Base-by-base conservation (phyloP, 495 filamentous ascomycete species). In the Penicillium samsonianum region DNA sequence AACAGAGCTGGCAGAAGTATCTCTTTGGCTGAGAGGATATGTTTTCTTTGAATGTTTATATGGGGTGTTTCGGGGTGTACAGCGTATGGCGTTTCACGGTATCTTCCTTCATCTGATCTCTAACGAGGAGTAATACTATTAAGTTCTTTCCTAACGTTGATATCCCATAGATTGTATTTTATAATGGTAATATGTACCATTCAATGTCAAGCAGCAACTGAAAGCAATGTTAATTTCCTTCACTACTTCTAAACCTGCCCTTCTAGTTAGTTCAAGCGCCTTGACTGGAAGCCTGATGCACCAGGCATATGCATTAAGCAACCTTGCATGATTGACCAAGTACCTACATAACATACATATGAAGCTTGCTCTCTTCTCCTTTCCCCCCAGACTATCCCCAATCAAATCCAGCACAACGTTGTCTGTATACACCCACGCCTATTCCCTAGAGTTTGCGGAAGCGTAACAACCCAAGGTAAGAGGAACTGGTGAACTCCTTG, bases 1-100 rank as follows among this genome's bases (percentile, higher is more conserved):
- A 68, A 63, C 73, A 73, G 47, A 64, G 63, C 14, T 75, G 71
- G 75, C 69, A 67, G 65, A 59, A 73, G 45, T 62, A 65, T 48
- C 25, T 70, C 2, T 63, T 74, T 57, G 68, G 70, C 11, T 69
- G 51, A 56, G 26, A 33, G 53, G 20, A 19, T 10, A 31, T 48
- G 28, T 14, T 5, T 31, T 31, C 12, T 5, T 31, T 31, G 7
- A 38, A 17, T 17, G 35, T 38, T 17, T 19, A 48, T 9, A 17
- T n/a, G 9, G 28, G 26, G 17, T 5, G 45, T 48, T 30, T 5
- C 19, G 2, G 28, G 45, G 2, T 20, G 26, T 31, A 20, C n/a
- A 31, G 16, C 10, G 5, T 3, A 44, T 30, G 25, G 25, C 16
- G 16, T n/a, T 14, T 47, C 8, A 48, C 19, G 4, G n/a, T 30